A percentile compares a stretch with the other conserved stretches of the same genome.
Conservation (phyloP, 169 alveolate genomes). For the Cryptosporidium tyzzeri region DNA sequence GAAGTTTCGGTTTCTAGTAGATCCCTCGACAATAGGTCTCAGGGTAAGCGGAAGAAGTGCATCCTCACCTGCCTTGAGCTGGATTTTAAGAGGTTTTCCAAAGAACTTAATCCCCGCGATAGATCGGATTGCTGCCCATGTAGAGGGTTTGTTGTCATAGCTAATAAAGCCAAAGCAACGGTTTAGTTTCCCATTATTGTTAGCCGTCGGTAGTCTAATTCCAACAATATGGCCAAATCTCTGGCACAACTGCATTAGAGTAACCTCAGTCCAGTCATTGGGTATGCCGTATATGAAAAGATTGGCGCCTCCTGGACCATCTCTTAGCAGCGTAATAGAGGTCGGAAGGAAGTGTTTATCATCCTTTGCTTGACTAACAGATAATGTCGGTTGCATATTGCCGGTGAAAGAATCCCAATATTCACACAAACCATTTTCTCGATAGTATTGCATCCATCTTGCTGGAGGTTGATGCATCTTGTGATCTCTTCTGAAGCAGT, state of each 20-base stretch:
- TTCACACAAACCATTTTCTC: constrained; percentile 71
- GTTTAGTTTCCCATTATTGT: constrained; percentile 79
- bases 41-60: constrained; percentile 78
- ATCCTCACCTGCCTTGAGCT: constrained; percentile 82
- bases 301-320: constrained; percentile 85
- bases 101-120: constrained; percentile 79
- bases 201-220: constrained; percentile 81
- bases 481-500: constrained; percentile 73
- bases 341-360: constrained; percentile 78
- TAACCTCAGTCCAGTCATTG: constrained; percentile 82
- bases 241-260: constrained; percentile 80
- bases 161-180: constrained; percentile 83
- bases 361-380: constrained; percentile 48
- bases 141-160: constrained; percentile 82
- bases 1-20: constrained; percentile 26
- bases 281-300: constrained; percentile 82
- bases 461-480: constrained; percentile 64
- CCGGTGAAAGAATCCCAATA: constrained; percentile 75
- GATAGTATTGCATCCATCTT: constrained; percentile 72
- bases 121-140: constrained; percentile 83
- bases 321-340: constrained; percentile 82
- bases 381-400: constrained; percentile 67
- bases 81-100: constrained; percentile 81
- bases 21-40: constrained; percentile 69
- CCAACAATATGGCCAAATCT: constrained; percentile 84